These are phyloP conservation scores for Tuber indicum DNA, from an alignment of 495 filamentous ascomycete species.

Conservation along the genomic window DNA sequence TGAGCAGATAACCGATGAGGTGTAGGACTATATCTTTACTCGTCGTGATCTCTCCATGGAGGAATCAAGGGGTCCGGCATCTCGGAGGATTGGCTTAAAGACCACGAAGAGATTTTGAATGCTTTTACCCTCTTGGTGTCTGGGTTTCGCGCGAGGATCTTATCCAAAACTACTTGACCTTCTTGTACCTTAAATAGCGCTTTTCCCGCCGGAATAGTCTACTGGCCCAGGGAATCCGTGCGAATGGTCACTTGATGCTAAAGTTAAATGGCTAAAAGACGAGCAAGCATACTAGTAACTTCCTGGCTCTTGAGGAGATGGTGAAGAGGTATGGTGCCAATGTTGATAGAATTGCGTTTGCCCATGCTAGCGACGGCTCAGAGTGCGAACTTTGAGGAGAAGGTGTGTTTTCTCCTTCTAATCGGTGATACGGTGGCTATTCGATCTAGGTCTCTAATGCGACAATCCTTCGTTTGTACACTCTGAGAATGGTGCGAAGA, in stretches of 20 bases:
- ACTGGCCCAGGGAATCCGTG: slow-evolving; percentile 75
- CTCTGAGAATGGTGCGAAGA: slow-evolving; percentile 91
- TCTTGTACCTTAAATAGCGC: too few species aligned
- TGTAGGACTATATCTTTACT: slow-evolving; percentile 89
- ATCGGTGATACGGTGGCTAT: slow-evolving; percentile 61
- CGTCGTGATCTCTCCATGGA: too few species aligned
- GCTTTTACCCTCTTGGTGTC: too few species aligned
- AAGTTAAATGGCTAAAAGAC: slow-evolving; percentile 94
- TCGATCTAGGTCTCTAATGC: neutral
- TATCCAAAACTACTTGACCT: too few species aligned
- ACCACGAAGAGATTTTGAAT: too few species aligned
- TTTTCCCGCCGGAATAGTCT: slow-evolving; percentile 69
- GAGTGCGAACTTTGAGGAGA: slow-evolving; percentile 97
- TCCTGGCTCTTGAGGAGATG: slow-evolving; percentile 80
- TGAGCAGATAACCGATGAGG: slow-evolving; percentile 89
- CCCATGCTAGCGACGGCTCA: slow-evolving; percentile 89
- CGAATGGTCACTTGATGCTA: slow-evolving; percentile 69
- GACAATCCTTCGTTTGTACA: slow-evolving; percentile 46
- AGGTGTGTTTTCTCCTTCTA: slow-evolving; percentile 72
- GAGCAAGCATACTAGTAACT: slow-evolving; percentile 92
- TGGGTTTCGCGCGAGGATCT: too few species aligned
- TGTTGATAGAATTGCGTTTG: slow-evolving; percentile 85
- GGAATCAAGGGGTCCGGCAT: too few species aligned
- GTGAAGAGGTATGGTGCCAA: slow-evolving; percentile 91
- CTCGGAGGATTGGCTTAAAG: too few species aligned